Evolutionary conservation across 305 asterid genomes (phyloP).

Genomic region (Solanum hybrid): DNA sequence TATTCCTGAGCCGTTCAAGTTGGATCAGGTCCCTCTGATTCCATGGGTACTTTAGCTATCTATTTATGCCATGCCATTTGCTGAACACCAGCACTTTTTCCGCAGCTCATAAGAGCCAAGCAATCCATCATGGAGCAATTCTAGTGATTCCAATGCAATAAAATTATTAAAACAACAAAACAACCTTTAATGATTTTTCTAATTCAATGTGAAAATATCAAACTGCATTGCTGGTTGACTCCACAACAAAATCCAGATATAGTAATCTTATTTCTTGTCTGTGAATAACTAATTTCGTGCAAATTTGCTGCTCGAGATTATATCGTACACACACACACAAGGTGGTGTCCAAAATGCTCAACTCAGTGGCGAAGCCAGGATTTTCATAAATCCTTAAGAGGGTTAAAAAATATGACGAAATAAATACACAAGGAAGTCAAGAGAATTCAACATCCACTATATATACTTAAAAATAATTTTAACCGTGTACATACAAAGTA

Average conservation of each 20-base stretch:
- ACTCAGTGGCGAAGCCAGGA: not conserved
- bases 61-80: conserved; percentile 4
- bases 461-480: not conserved
- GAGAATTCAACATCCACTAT: not conserved
- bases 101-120: not conserved
- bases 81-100: not conserved
- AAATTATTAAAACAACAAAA: not conserved
- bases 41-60: not conserved
- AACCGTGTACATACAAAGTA: not conserved
- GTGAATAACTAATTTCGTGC: not conserved
- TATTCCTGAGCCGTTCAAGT: conserved; percentile 1
- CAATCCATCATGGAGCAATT: not conserved
- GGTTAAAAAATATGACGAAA: not conserved
- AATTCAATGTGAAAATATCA: not conserved
- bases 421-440: not conserved
- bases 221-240: not conserved
- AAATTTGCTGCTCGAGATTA: not conserved
- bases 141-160: not conserved
- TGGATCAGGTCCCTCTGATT: not conserved
- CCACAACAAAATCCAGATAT: not conserved
- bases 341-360: not conserved
- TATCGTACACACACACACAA: not conserved
- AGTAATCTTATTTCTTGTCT: not conserved
- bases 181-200: not conserved
- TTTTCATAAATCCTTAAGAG: not conserved